These are phyloP conservation scores for Globisporangium ultimum DNA, from an alignment of 352 stramenopile genomes.

Conservation along the genomic window DNA sequence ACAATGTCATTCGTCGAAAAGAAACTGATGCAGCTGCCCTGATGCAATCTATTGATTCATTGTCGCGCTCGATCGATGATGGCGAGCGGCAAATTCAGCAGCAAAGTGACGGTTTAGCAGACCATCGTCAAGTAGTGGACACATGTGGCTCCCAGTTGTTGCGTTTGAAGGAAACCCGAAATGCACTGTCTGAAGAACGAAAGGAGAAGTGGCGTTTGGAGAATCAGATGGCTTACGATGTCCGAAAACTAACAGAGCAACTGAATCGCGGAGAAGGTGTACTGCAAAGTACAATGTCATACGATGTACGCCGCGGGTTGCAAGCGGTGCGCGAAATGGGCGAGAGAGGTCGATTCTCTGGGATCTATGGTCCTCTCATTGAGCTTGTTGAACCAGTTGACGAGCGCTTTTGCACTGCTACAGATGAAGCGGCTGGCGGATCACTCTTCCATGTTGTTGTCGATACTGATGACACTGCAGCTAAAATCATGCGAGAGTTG, in stretches of 20 bases:
- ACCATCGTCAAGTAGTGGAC: conserved; percentile 57
- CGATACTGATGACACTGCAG: conserved; percentile 96
- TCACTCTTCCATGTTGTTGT: conserved; percentile 99
- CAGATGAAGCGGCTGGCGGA: conserved; percentile 95
- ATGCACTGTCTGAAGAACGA: conserved; percentile 69
- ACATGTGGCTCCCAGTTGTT: conserved; percentile 46
- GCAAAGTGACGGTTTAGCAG: conserved; percentile 41
- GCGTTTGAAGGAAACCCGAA: conserved; percentile 78
- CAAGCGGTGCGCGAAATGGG: conserved; percentile 88
- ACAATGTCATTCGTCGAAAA: conserved; percentile 59
- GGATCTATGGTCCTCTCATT: conserved; percentile 95
- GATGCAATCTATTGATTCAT: conserved; percentile 34
- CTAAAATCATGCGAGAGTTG: conserved; percentile 92
- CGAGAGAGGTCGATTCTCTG: conserved; percentile 56
- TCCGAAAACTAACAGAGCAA: conserved; percentile 70
- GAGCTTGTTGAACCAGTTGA: conserved; percentile 91
- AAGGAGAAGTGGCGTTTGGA: conserved; percentile 84
- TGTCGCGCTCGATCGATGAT: conserved; percentile 36
- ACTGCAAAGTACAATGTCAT: conserved; percentile 82
- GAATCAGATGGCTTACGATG: conserved; percentile 71
- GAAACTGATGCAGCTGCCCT: conserved; percentile 43
- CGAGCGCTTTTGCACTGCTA: conserved; percentile 91
- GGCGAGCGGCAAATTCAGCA: conserved; percentile 44
- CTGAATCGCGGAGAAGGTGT: conserved; percentile 70
- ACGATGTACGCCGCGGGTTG: conserved; percentile 82